Base-by-base conservation (phyloP, 805 yeast genomes). In the Candida cerambycidarum region DNA sequence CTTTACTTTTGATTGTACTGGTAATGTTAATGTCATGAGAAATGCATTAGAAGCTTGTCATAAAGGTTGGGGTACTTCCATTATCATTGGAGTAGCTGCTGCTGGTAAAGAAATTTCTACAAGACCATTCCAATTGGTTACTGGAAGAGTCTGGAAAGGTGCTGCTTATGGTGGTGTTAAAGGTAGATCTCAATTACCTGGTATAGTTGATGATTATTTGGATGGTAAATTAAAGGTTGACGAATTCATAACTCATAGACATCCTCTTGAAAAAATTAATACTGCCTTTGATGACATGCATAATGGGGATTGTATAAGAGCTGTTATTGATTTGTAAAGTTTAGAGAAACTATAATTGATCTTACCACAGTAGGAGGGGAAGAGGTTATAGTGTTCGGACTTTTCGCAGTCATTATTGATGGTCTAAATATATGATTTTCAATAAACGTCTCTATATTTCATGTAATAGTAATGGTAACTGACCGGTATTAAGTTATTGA, bases 141-240 rank as follows among this genome's bases (percentile, higher is more conserved):
- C 98, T 32, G 99, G 99, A 56, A 84, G 99, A 72, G 96, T 87
- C 41, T 92, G 99, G 98, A 86, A 80, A 67, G 99, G 99, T 57
- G 88, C 96, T 60, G 99, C 99, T n/a, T 93, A 89, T 57, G 99
- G 99, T 59, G 99, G 98, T 65, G 89, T 93, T 61, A 93, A 93
- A 73, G 98, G 99, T 62, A 85, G 97, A 75, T 63, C 96, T 31
- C 97, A 93, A 73, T 79, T 93, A 74, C 97, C 96, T 39, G 88
- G 82, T 15, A 76, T 90, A 45, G 96, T 93, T 44, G 83, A 88
- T 45, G 90, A 85, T 63, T 92, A 92, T 69, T 67, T 86, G 73
- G 67, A 69, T 27, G 96, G 96, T 54, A 75, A 74, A 54, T 75
- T 92, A 61, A 87, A 85, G 75, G 95, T 92, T 47, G 96, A 89